Evolutionary conservation across 371 early-diverging fungal species (phyloP), one percentile per base, ranked within the genome.

Genomic region (Rhizopus arrhizus): DNA sequence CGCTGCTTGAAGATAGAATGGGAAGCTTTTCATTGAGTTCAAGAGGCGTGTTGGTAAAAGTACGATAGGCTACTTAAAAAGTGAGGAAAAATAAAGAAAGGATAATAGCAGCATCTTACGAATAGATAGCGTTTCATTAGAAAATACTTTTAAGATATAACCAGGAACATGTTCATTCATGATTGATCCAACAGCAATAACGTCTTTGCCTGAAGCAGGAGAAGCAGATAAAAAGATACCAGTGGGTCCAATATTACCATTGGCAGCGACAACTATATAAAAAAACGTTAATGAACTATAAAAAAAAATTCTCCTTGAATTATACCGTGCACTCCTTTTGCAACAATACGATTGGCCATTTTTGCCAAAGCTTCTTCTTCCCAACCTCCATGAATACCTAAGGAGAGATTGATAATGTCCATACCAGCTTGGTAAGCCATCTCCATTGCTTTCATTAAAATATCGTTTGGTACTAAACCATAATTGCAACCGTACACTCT

Each of bases 101-200:
- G 40, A 10, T 40, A 12, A 10, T 2, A 1, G 40, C 6, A 15
- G 6, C 7, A 15, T n/a, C 32, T 62, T 58, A 62, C 63, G 40
- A 53, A 62, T 56, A 36, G 52, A 33, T 3, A 57, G 6, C 3
- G 52, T 38, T 11, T 57, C 15, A 3, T 47, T 15, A 10, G 45
- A 38, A 5, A 22, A 15, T 16, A 69, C 34, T 38, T 58, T 59
- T 3, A 72, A 34, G 11, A 62, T 31, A 45, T 56, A 72, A 7
- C 66, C 73, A 38, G 61, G 64, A 12, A 65, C 68, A 35, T 69
- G 61, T 13, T 48, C 15, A 53, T 78, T 86, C 48, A 86, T 84
- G 29, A 85, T 78, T 0, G 91, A 84, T 10, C 86, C 91, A 5
- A 89, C 91, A 12, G 84, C 70, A 45, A 88, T 82, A 9, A 84